Evolutionary conservation across 257 asterid genomes (phyloP).

Genomic region (Capsicum chinense): DNA sequence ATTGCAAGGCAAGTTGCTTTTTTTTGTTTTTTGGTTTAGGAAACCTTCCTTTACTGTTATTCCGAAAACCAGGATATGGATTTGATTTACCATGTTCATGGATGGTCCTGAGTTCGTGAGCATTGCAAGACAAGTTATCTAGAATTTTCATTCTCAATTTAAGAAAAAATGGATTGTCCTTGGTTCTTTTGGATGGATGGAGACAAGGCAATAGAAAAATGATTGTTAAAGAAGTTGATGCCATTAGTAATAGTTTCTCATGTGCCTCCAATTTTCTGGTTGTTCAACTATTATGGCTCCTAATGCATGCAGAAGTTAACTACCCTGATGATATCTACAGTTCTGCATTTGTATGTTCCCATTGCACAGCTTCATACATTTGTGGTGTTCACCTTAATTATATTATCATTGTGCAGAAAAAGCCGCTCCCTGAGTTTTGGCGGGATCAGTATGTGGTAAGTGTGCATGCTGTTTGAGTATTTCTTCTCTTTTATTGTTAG

Average conservation of each 20-base stretch:
- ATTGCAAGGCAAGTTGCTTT: slow-evolving; percentile 80
- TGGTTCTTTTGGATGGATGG: neutral
- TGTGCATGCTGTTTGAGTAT: slow-evolving; percentile 34
- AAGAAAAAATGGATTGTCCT: neutral
- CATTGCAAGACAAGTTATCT: neutral
- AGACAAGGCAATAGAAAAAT: neutral
- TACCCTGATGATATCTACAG: neutral
- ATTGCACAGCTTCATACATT: slow-evolving; percentile 19
- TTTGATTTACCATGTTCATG: neutral
- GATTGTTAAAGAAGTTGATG: neutral
- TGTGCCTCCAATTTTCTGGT: slow-evolving; percentile 3
- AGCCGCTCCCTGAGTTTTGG: slow-evolving; percentile 97
- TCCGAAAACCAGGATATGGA: neutral
- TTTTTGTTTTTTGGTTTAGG: neutral
- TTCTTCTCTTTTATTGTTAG: slow-evolving; percentile 30
- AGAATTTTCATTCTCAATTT: neutral
- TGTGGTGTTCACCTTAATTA: slow-evolving; percentile 31
- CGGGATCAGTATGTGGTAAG: slow-evolving; percentile 85
- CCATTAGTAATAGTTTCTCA: neutral
- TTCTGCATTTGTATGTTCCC: slow-evolving; percentile 20
- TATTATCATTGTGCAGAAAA: slow-evolving; percentile 58
- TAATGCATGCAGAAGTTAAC: neutral
- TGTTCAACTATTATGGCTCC: neutral
- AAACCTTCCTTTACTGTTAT: neutral
- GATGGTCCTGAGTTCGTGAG: neutral